These are phyloP conservation scores for Eurotiales sp. DNA, from an alignment of 2,329 filamentous ascomycete species.

Conservation along the genomic window DNA sequence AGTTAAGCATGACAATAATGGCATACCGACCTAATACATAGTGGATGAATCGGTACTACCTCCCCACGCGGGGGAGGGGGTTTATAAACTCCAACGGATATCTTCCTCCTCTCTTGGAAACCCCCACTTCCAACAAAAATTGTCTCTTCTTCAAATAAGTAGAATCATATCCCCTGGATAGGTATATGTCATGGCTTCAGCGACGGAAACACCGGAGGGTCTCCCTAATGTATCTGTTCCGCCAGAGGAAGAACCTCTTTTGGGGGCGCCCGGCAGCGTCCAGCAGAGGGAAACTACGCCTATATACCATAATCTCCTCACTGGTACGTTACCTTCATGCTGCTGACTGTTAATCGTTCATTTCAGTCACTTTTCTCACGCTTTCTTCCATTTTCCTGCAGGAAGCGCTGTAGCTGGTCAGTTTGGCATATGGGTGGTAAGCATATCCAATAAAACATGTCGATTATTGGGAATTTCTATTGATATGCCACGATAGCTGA, in stretches of 20 bases:
- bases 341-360: too few species aligned
- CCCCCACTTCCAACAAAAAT: neutral
- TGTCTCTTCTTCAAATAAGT: neutral
- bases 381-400: constrained; percentile 44
- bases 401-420: constrained; percentile 81
- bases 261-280: constrained; percentile 69
- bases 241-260: constrained; percentile 64
- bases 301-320: constrained; percentile 67
- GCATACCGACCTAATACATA: neutral
- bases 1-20: too few species aligned
- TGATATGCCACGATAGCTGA: constrained; percentile 48
- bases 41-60: too few species aligned
- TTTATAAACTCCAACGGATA: too few species aligned
- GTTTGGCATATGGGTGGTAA: constrained; percentile 66
- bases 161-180: too few species aligned
- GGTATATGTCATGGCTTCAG: constrained; percentile 8
- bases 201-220: constrained; percentile 3
- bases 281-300: constrained; percentile 50
- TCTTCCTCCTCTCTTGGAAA: too few species aligned
- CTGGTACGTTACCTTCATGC: constrained; percentile 64
- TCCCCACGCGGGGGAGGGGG: too few species aligned
- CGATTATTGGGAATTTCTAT: neutral
- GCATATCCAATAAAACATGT: constrained; percentile 20
- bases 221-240: neutral
- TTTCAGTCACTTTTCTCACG: too few species aligned